These are phyloP conservation scores for Cyphellophora europaea DNA, from an alignment of 2,329 filamentous ascomycete species.

Conservation along the genomic window DNA sequence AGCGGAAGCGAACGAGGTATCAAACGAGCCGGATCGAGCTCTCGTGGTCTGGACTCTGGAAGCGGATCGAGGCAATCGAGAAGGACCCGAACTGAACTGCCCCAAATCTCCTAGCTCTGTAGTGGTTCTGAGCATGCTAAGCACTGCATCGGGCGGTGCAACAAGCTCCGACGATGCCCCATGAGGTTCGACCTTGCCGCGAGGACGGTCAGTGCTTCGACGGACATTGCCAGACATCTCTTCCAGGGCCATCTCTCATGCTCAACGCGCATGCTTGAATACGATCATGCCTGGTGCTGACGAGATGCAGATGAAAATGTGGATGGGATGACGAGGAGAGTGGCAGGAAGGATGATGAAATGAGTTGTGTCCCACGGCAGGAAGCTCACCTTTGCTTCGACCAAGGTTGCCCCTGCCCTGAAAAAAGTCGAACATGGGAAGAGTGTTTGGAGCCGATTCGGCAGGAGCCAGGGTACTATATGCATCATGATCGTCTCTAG, in stretches of 20 bases:
- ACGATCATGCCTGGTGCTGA: background rate
- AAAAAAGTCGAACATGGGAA: conserved; percentile 1
- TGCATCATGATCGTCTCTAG: background rate
- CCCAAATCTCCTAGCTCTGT: conserved; percentile 59
- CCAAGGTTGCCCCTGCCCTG: background rate
- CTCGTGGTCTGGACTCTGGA: conserved; percentile 13
- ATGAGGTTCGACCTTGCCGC: conserved; percentile 4
- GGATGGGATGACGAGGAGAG: background rate
- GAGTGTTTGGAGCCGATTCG: background rate
- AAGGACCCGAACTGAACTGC: conserved; percentile 46
- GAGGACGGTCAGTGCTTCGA: conserved; percentile 5
- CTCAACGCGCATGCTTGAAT: no score
- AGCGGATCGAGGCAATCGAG: conserved; percentile 25
- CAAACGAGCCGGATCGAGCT: conserved; percentile 14
- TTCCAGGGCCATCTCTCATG: conserved; percentile 16
- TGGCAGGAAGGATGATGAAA: no score
- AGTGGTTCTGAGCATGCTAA: conserved; percentile 57
- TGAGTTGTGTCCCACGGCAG: background rate
- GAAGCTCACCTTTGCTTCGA: background rate
- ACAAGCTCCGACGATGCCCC: conserved; percentile 5
- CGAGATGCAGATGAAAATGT: background rate
- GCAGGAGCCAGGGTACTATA: background rate
- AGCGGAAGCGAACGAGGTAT: conserved; percentile 11
- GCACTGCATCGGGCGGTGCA: conserved; percentile 41
- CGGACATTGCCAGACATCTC: conserved; percentile 14